These are phyloP conservation scores for Peronospora farinosa DNA, from an alignment of 352 stramenopile species.

Conservation along the genomic window DNA sequence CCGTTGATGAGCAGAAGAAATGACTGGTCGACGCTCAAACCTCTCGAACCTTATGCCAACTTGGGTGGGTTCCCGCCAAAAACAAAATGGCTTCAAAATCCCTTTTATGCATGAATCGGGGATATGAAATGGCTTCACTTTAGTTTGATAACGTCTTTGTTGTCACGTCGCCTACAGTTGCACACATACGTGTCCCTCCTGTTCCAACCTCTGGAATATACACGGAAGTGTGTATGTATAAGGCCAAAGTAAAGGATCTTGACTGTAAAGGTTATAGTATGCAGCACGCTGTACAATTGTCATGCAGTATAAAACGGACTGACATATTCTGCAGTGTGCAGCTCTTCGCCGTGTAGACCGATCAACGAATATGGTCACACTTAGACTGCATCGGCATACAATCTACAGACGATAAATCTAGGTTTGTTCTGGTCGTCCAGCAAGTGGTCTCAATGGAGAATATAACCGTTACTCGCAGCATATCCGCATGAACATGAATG, in stretches of 20 bases:
- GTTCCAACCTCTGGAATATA: too few species aligned
- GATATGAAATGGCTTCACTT: slow-evolving; percentile 30
- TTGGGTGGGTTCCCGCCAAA: slow-evolving; percentile 15
- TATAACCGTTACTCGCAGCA: not conserved
- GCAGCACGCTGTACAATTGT: slow-evolving; percentile 44
- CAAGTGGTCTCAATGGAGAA: slow-evolving; percentile 22
- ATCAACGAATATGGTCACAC: slow-evolving; percentile 65
- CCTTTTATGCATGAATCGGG: slow-evolving; percentile 5
- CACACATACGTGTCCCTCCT: too few species aligned
- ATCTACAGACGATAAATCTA: slow-evolving; percentile 49
- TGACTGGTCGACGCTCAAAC: slow-evolving; percentile 32
- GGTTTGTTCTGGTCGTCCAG: slow-evolving; percentile 49
- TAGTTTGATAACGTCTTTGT: slow-evolving; percentile 27
- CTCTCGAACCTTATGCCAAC: slow-evolving; percentile 11
- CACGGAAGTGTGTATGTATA: too few species aligned
- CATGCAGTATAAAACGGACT: slow-evolving; percentile 43
- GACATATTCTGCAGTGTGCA: slow-evolving; percentile 54
- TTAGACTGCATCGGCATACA: slow-evolving; percentile 63
- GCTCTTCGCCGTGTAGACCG: slow-evolving; percentile 54
- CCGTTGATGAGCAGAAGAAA: slow-evolving; percentile 15
- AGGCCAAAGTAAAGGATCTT: slow-evolving; percentile 38
- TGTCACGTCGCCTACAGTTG: slow-evolving; percentile 37
- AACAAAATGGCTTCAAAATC: slow-evolving; percentile 17
- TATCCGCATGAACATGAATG: not conserved
- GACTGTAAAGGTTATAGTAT: slow-evolving; percentile 42